Conservation (phyloP, 2,329 filamentous ascomycete species). For the Cercospora janseana region DNA sequence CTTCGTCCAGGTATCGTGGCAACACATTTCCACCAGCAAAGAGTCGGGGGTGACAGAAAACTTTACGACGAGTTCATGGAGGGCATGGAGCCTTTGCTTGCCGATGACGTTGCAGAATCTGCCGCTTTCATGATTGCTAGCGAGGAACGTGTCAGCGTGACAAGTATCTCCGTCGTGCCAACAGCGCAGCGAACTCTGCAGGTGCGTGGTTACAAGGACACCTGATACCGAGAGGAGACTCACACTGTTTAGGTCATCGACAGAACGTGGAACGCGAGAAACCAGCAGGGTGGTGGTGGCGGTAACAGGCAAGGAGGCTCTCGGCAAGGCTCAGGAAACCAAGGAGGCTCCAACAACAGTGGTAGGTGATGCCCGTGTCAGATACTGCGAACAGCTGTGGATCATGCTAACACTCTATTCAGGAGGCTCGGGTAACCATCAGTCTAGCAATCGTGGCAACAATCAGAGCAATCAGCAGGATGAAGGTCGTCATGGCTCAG, state of each 20-base stretch:
- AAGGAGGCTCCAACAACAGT: conserved; percentile 1
- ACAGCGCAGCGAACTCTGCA: conserved; percentile 42
- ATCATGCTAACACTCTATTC: not conserved
- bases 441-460: not conserved
- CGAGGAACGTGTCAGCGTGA: conserved; percentile 44
- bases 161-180: conserved; percentile 50
- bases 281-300: not conserved
- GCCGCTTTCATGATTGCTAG: conserved; percentile 47
- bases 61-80: conserved; percentile 47
- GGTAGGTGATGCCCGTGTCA: not conserved
- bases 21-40: conserved; percentile 50
- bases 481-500: not conserved
- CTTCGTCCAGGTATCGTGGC: conserved; percentile 50
- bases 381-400: not conserved
- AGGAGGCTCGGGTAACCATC: conserved; percentile 5
- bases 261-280: conserved; percentile 10
- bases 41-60: conserved; percentile 47
- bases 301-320: not conserved
- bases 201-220: conserved; percentile 20
- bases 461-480: conserved; percentile 1
- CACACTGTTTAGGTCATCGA: conserved; percentile 5
- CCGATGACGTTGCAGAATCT: conserved; percentile 46
- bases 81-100: conserved; percentile 47
- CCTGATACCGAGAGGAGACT: not conserved
- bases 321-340: not conserved